Percentiles rank a stretch among this genome's conserved stretches.
Evolutionary conservation across 2,329 filamentous ascomycete genomes (phyloP).

Genomic region (Epichloe hybrida): DNA sequence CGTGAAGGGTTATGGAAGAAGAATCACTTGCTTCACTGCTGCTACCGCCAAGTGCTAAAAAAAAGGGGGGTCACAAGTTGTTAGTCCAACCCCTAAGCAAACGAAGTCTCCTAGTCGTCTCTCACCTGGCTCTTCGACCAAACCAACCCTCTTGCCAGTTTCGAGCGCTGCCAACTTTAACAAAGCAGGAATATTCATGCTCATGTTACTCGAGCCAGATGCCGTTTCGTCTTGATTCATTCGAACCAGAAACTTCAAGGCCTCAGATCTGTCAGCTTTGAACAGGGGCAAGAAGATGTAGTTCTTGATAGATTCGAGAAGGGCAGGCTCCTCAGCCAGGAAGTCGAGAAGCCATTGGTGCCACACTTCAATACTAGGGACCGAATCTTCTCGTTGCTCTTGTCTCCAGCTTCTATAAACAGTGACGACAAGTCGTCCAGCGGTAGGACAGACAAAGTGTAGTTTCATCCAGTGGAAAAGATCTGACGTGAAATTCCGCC

Average conservation of each 20-base stretch:
- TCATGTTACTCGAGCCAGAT: conserved; percentile 28
- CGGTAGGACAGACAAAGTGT: conserved; percentile 43
- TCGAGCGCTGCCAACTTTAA: conserved; percentile 56
- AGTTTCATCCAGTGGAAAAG: conserved; percentile 43
- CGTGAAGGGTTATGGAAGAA: conserved; percentile 22
- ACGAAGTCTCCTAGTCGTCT: neutral
- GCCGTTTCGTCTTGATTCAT: conserved; percentile 39
- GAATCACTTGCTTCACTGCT: conserved; percentile 5
- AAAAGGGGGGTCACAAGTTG: neutral
- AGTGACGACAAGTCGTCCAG: conserved; percentile 47
- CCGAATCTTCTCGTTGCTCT: conserved; percentile 11
- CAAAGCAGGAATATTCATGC: conserved; percentile 39
- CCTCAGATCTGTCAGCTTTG: conserved; percentile 39
- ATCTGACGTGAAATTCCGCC: conserved; percentile 36
- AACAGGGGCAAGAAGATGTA: conserved; percentile 52
- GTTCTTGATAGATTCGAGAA: conserved; percentile 49
- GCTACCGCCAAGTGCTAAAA: conserved; percentile 15
- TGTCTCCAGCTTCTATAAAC: conserved; percentile 36
- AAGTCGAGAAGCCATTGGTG: conserved; percentile 41
- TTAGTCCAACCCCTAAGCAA: neutral
- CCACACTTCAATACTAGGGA: conserved; percentile 32
- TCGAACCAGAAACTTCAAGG: conserved; percentile 42
- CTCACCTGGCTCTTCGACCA: conserved; percentile 54
- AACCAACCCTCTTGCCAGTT: conserved; percentile 54
- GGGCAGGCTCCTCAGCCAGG: conserved; percentile 32